phyloP scores from a whole-genome alignment of 108 stramenopile genomes.

The Phaeodactylum tricornutum region DNA sequence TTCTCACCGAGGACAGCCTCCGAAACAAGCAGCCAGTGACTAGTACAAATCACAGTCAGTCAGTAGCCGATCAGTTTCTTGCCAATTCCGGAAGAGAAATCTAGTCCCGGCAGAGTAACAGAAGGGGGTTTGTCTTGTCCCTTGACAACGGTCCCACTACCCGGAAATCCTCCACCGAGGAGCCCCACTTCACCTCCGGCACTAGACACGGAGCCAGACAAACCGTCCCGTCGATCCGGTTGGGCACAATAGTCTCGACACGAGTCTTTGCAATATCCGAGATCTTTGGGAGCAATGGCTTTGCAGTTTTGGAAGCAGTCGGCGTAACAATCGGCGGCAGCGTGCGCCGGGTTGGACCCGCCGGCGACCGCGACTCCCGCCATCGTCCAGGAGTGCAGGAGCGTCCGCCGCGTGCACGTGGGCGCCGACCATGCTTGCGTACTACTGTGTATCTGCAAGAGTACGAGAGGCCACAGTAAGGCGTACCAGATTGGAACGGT shows the following conservation, averaged over 20 bases:
- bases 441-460: no score
- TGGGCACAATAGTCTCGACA: constrained; percentile 70
- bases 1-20: no score
- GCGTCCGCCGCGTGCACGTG: no score
- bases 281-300: constrained; percentile 66
- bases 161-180: constrained; percentile 33
- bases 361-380: no score
- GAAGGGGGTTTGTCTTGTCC: constrained; percentile 73
- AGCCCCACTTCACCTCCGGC: constrained; percentile 63
- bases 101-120: constrained; percentile 59
- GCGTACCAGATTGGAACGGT: no score
- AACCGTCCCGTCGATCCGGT: constrained; percentile 64
- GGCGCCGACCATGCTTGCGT: no score
- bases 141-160: constrained; percentile 61
- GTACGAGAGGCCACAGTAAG: no score
- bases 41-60: no score
- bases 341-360: constrained; percentile 5
- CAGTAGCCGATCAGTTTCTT: constrained; percentile 53
- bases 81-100: constrained; percentile 50
- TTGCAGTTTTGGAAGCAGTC: constrained; percentile 75
- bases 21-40: no score
- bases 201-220: constrained; percentile 56
- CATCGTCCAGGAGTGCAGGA: no score
- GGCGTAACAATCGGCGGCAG: constrained; percentile 41
- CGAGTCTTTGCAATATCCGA: constrained; percentile 37